phyloP scores from a whole-genome alignment of 345 rosid genomes.

The Populus tremula region DNA sequence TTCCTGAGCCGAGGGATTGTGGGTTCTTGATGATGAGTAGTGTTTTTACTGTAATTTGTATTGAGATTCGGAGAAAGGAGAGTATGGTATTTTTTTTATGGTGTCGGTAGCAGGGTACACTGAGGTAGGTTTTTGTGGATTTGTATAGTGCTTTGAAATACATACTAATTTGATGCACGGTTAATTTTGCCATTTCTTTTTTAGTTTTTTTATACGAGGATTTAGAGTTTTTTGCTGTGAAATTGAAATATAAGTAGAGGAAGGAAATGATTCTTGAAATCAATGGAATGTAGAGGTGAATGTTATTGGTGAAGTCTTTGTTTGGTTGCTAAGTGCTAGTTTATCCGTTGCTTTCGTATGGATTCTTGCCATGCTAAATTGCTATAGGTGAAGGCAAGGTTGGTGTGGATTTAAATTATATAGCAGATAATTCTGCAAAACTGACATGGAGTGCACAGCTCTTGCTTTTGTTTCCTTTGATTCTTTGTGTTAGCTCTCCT shows the following conservation, averaged over 20 bases:
- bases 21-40: background rate
- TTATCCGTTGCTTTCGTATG: background rate
- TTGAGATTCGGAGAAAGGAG: background rate
- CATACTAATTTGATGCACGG: background rate
- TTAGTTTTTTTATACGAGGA: background rate
- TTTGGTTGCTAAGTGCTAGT: background rate
- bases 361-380: background rate
- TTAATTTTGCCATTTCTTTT: background rate
- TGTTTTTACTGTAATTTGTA: background rate
- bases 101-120: background rate
- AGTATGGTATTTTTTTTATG: background rate
- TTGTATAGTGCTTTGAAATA: constrained; percentile 1
- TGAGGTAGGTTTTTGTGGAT: background rate
- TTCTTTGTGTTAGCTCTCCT: background rate
- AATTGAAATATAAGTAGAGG: background rate
- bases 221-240: background rate
- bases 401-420: background rate
- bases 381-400: background rate
- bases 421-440: background rate
- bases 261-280: background rate
- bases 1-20: constrained; percentile 16
- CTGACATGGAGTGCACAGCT: background rate
- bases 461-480: background rate
- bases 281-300: background rate
- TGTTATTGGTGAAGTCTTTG: background rate